phyloP scores from a whole-genome alignment of 371 early-diverging fungal genomes.

The Rhizopus delemar region DNA sequence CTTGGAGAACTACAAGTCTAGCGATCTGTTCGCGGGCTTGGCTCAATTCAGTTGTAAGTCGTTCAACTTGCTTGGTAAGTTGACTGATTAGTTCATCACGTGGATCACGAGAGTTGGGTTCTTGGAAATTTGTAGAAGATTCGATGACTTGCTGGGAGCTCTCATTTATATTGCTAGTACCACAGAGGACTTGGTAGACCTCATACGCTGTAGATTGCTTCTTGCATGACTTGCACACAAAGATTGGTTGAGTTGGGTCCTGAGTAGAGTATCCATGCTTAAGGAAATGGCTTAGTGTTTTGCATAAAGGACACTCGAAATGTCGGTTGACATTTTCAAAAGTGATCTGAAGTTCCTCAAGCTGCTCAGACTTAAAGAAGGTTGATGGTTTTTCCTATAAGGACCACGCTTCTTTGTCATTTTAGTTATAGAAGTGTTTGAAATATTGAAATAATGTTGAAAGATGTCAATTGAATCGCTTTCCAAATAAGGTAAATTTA shows the following conservation, averaged over 20 bases:
- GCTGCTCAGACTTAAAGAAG: constrained; percentile 4
- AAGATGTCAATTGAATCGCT: too few relatives aligned
- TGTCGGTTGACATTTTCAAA: constrained; percentile 9
- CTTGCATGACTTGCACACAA: constrained; percentile 5
- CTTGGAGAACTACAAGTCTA: neutral
- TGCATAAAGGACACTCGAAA: constrained; percentile 7
- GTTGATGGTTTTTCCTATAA: neutral
- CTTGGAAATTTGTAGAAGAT: constrained; percentile 5
- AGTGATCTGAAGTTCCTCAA: constrained; percentile 1
- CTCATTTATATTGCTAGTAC: neutral
- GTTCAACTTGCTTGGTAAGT: constrained; percentile 4
- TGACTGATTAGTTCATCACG: constrained; percentile 4
- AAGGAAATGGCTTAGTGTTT: constrained; percentile 6
- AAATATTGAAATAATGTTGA: too few relatives aligned
- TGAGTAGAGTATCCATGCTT: constrained; percentile 2
- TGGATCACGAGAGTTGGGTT: neutral
- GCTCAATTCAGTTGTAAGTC: constrained; percentile 4
- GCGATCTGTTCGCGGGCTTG: constrained; percentile 1
- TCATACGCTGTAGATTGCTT: constrained; percentile 5
- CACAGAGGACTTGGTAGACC: constrained; percentile 4
- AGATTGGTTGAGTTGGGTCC: constrained; percentile 5
- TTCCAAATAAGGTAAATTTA: too few relatives aligned
- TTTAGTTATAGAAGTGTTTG: too few relatives aligned
- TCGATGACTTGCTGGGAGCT: constrained; percentile 2
- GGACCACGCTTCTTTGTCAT: constrained; percentile 4